Conservation (phyloP, 805 yeast species). For the Cyberlindnera amylophila region DNA sequence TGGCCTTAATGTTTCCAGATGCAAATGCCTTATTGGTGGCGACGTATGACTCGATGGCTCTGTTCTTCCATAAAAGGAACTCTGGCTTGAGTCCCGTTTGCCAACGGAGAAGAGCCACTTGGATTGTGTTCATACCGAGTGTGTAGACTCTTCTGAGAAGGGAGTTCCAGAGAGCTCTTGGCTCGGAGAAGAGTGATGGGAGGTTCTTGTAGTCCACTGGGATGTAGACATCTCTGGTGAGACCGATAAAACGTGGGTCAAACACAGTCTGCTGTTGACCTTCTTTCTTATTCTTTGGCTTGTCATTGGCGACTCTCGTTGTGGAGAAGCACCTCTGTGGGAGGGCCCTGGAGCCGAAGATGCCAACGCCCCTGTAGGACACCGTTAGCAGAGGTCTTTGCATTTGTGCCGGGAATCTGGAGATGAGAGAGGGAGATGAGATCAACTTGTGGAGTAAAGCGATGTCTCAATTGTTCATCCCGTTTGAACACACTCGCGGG, state of each 20-base stretch:
- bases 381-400: conserved; percentile 1
- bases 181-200: conserved; percentile 41
- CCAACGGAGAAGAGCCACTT: conserved; percentile 62
- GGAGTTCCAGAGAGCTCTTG: conserved; percentile 40
- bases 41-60: conserved; percentile 72
- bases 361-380: conserved; percentile 1
- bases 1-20: conserved; percentile 42
- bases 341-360: neutral
- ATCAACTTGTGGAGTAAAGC: too few relatives aligned
- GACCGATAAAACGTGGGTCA: conserved; percentile 39
- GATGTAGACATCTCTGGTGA: conserved; percentile 42
- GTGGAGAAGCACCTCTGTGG: conserved; percentile 9
- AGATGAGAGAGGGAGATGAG: neutral
- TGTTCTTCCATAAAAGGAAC: conserved; percentile 78
- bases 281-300: conserved; percentile 10
- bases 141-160: conserved; percentile 57
- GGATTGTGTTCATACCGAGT: conserved; percentile 65
- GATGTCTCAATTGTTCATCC: neutral
- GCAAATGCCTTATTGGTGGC: conserved; percentile 84
- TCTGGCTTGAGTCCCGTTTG: conserved; percentile 67
- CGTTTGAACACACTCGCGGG: neutral
- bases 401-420: neutral
- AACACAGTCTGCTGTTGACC: conserved; percentile 27
- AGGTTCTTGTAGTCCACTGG: conserved; percentile 46
- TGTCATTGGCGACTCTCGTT: conserved; percentile 1